Conservation (phyloP, 2,329 filamentous ascomycete species). For the Aspergillus costaricaensis region DNA sequence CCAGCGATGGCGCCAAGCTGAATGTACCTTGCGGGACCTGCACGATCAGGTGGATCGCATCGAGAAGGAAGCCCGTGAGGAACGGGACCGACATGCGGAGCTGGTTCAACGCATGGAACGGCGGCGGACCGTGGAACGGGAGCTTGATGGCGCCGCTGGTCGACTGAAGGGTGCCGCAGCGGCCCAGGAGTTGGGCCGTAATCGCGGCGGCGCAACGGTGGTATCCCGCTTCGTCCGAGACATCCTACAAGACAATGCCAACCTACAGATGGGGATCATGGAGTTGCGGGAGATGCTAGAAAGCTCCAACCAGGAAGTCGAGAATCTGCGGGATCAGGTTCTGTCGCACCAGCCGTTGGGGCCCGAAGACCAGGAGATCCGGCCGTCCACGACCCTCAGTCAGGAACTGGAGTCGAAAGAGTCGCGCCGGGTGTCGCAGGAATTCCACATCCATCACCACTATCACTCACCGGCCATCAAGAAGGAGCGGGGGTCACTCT, state of each 20-base stretch:
- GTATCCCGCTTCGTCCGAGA: slow-evolving; percentile 97
- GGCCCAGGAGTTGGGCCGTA: slow-evolving; percentile 62
- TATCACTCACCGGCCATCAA: slow-evolving; percentile 70
- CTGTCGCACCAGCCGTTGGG: slow-evolving; percentile 71
- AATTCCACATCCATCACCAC: slow-evolving; percentile 91
- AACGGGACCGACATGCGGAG: slow-evolving; percentile 78
- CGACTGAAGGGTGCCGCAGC: slow-evolving; percentile 80
- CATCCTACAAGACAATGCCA: slow-evolving; percentile 92
- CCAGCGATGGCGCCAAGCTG: slow-evolving; percentile 81
- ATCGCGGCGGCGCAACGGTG: slow-evolving; percentile 65
- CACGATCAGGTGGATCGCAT: slow-evolving; percentile 88
- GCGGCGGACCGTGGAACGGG: slow-evolving; percentile 76
- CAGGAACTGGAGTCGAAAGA: slow-evolving; percentile 67
- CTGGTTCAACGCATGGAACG: slow-evolving; percentile 81
- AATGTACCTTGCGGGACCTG: slow-evolving; percentile 73
- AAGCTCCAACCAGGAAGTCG: slow-evolving; percentile 92
- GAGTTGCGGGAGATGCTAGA: slow-evolving; percentile 89
- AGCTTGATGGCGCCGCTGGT: slow-evolving; percentile 76
- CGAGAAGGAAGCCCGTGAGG: slow-evolving; percentile 77
- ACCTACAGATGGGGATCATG: slow-evolving; percentile 85
- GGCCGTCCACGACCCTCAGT: slow-evolving; percentile 59
- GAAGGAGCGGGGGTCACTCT: slow-evolving; percentile 56
- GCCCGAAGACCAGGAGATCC: slow-evolving; percentile 26
- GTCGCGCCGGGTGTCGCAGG: slow-evolving; percentile 60
- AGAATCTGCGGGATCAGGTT: slow-evolving; percentile 79